Base-by-base conservation (phyloP, 169 alveolate genomes). In the Eimeria sp. region DNA sequence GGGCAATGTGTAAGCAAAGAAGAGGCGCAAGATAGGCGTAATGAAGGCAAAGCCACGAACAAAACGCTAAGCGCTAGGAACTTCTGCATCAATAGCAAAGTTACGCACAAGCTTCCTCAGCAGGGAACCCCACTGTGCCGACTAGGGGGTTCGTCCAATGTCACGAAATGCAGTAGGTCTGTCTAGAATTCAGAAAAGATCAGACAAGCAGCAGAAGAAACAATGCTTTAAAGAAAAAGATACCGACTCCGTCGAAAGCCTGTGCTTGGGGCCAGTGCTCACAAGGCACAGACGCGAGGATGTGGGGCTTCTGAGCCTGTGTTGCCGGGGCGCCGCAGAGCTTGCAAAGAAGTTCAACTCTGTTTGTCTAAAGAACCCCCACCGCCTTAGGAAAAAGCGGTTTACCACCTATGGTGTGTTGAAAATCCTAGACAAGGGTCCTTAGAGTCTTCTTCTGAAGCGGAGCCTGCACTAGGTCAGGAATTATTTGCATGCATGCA, bases 81-180 rank as follows among this genome's bases (percentile, higher is more conserved):
- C 91, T 83, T 54, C 75, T 83, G 91, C 91, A 83, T 83, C 47
- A 83, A 83, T 43, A 54, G 22, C 88, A 78, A 78, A 78, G 65
- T 22, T 22, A 51, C 27, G 10, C 61, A 25, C 67, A 47, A 78
- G 65, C 65, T 45, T 25, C 58, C 7, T 20, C 22, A 78, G 13
- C 27, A 49, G 49, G 14, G 88, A 49, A 78, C 88, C 88, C 88
- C 88, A 78, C 88, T n/a, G 27, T 43, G 67, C 27, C 3, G 70
- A 13, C 49, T 78, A 51, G 4, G 67, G 88, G 70, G 67, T 14
- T 25, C 88, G 65, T 47, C n/a, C 20, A 30, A 22, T 27, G 88
- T 45, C 83, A 18, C 30, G 83, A n/a, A 20, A 5, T 73, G 83
- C 30, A 14, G 83, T 18, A 34, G 30, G 51, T 14, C 54, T 18